Base-by-base conservation (phyloP, 164 flowering plant species). In the Malania oleifera region DNA sequence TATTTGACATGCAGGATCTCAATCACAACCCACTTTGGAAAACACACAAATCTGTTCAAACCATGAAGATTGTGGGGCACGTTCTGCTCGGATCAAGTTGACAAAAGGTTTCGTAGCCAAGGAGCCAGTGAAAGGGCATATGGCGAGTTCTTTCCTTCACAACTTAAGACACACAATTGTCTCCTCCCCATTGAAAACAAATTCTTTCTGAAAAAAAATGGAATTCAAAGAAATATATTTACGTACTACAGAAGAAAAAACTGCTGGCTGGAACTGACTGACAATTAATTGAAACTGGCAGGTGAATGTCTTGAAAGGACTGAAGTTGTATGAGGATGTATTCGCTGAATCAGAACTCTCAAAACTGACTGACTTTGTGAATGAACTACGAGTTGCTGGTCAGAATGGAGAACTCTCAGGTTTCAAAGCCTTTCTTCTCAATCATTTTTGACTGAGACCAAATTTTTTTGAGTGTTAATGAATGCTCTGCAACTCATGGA, bases 301-400 rank as follows among this genome's bases (percentile, higher is more conserved):
- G 99, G 95, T 93, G 57, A 93, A 93, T 70, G 99, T 93, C 61
- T 89, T 88, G 40, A 86, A 79, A 72, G 97, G 99, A 28, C 73
- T 93, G 22, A 93, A 93, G 75, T 40, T 90, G 63, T 88, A 78
- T 54, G 95, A 93, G 61, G 78, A 88, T 53, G 59, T 88, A 44
- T 86, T 93, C 61, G 81, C 83, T 65, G 86, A 77, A 19, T 25
- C 70, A n/a, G 99, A 90, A 79, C 77, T 90, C 14, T 70, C 78
- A 39, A 88, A 81, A 68, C 62, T 93, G 41, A 70, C 61, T 40
- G 74, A 80, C 56, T 82, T 76, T 54, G 82, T 82, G 23, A 73
- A 75, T 68, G 87, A 86, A 41, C 84, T 93, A 44, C 84, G 82
- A n/a, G 65, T 65, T 61, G 84, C 93, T 54, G 99, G 96, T 44